Base-by-base conservation (phyloP, 192 early-diverging fungal species). In the Polychytrium aggregatum region DNA sequence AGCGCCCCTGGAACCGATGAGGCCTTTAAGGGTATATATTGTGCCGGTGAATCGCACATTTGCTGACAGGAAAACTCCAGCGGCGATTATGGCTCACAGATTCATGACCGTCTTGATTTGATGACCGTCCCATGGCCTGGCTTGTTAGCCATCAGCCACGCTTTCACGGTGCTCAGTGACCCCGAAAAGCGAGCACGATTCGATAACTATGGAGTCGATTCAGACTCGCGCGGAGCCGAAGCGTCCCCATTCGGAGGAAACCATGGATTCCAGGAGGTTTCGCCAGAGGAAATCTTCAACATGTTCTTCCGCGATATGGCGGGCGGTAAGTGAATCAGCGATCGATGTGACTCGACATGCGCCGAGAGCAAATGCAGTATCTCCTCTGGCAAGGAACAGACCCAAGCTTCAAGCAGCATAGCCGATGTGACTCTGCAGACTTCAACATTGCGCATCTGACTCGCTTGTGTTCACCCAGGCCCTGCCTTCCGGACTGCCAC, bases 251-350 rank as follows among this genome's bases (percentile, higher is more conserved):
- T 53, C 10, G 53, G 59, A 9, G 68, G 71, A 27, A 65, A 64
- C 35, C 43, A 55, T 37, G 47, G 52, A 26, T 41, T 46, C 30
- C 53, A 60, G 14, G 93, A 94, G 56, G 73, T 94, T 21, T 80
- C 78, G 17, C 90, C 93, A 8, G 93, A 97, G 59, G 93, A 97
- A 30, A 55, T 97, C 20, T 92, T 97, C 63, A 89, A 91, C 56
- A 90, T 90, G 85, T 97, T 97, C 53, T 92, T 97, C 63, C 84
- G 85, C 1, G 79, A 77, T 20, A 79, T 82, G 40, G 61, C 63
- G 8, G 67, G 75, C 37, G 70, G 80, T 13, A 66, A 56, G 24
- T 59, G 47, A 21, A 34, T 33, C 21, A 28, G 52, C 17, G 17
- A 7, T 22, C 33, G 27, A n/a, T 46, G 27, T 44, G 50, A 40